Conservation (phyloP, 305 asterid species). For the Solanum hybrid region DNA sequence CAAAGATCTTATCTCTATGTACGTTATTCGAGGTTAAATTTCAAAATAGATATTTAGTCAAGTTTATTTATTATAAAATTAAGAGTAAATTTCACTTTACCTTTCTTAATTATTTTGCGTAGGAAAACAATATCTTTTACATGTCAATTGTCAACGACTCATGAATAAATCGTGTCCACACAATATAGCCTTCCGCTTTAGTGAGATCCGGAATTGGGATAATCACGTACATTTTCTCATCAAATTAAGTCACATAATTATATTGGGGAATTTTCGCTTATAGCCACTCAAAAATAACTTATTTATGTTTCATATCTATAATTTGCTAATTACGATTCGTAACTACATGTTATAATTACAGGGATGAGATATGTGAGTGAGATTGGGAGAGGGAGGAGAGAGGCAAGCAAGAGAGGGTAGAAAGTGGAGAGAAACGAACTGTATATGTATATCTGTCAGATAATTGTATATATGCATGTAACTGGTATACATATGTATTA, state of each 20-base stretch:
- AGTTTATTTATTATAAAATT: background rate
- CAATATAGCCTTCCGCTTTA: background rate
- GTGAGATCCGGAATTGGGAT: background rate
- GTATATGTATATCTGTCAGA: no score
- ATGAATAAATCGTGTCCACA: background rate
- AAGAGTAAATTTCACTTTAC: background rate
- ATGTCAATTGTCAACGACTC: background rate
- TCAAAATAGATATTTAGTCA: background rate
- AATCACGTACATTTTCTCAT: background rate
- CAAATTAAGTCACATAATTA: background rate
- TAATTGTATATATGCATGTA: no score
- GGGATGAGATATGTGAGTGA: fast-evolving
- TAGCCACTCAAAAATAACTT: no score
- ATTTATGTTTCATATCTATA: no score
- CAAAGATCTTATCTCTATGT: background rate
- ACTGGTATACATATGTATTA: background rate
- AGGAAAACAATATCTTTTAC: background rate
- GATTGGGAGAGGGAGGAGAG: background rate
- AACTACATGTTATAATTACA: no score
- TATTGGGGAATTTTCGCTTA: background rate
- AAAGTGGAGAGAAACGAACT: background rate
- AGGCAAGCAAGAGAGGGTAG: background rate
- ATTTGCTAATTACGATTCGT: no score
- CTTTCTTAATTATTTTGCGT: background rate
- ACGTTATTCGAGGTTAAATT: background rate